A percentile compares a stretch with the other conserved stretches of the same genome.
These are phyloP conservation scores for Dendrocalamus sinicus DNA, from an alignment of 176 grass and related monocot genomes.

Conservation along the genomic window DNA sequence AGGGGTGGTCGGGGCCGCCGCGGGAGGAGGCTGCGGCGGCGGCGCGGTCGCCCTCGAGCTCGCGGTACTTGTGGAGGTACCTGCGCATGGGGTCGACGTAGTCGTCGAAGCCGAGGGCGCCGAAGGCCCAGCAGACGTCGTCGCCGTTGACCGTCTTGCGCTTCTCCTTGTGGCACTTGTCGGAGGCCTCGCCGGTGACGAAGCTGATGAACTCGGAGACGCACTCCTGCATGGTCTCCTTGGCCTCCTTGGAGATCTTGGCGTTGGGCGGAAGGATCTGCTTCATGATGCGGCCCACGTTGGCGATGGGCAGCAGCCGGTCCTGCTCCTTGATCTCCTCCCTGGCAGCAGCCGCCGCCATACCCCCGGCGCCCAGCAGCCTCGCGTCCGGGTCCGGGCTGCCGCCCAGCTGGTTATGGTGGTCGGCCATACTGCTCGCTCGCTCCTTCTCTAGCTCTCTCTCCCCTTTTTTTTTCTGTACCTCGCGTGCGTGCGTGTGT, in stretches of 20 bases:
- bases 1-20: constrained; percentile 22
- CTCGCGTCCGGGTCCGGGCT: constrained; percentile 12
- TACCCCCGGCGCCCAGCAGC: not conserved
- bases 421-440: constrained; percentile 46
- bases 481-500: not conserved
- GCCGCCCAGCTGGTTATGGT: constrained; percentile 33
- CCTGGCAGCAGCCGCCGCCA: constrained; percentile 2
- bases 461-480: too few species aligned
- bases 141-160: constrained; percentile 93
- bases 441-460: not conserved
- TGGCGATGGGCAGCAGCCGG: constrained; percentile 79
- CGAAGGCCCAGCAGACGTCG: constrained; percentile 84
- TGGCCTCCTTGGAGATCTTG: constrained; percentile 90
- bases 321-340: constrained; percentile 82
- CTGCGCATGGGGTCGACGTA: constrained; percentile 82
- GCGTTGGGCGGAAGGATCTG: constrained; percentile 82
- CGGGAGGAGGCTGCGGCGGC: constrained; percentile 54
- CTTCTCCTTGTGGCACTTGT: constrained; percentile 89
- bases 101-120: constrained; percentile 75
- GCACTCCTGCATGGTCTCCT: constrained; percentile 94
- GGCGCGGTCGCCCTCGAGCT: constrained; percentile 71
- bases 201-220: constrained; percentile 94
- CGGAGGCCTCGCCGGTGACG: constrained; percentile 82
- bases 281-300: constrained; percentile 90
- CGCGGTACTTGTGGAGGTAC: constrained; percentile 76